Conservation (phyloP, 495 filamentous ascomycete species). For the Niebla homalea region DNA sequence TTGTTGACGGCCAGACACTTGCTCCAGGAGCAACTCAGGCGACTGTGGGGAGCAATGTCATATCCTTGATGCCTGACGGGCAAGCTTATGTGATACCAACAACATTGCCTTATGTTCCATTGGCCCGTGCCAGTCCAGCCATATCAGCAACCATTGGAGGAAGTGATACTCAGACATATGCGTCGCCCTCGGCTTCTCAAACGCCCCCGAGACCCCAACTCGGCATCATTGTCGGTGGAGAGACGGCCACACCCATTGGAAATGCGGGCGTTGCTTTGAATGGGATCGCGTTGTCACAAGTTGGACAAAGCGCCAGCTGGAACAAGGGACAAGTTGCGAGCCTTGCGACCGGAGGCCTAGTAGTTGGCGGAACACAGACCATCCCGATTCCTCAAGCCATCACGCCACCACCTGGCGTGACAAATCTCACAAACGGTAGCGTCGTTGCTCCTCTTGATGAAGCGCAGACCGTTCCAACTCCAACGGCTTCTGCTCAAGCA, state of each 20-base stretch:
- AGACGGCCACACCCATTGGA: background rate
- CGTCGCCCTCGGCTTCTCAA: background rate
- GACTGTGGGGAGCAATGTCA: background rate
- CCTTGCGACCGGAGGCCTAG: background rate
- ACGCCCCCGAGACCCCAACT: background rate
- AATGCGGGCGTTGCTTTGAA: background rate
- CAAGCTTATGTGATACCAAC: background rate
- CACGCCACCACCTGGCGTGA: no score
- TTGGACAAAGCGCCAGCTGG: background rate
- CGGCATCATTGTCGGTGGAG: background rate
- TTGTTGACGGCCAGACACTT: background rate
- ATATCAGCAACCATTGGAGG: background rate
- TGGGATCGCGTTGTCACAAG: background rate
- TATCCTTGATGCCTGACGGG: background rate
- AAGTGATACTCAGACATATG: no score
- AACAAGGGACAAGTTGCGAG: background rate
- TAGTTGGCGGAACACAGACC: background rate
- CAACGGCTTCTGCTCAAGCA: background rate
- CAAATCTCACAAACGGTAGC: background rate
- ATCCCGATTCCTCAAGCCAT: no score
- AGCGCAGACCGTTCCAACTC: background rate
- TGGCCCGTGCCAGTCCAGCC: background rate
- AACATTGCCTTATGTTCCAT: background rate
- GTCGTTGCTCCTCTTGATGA: background rate
- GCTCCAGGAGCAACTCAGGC: background rate